These are phyloP conservation scores for Ascochyta viciae-villosae DNA, from an alignment of 2,329 filamentous ascomycete species.

Conservation along the genomic window DNA sequence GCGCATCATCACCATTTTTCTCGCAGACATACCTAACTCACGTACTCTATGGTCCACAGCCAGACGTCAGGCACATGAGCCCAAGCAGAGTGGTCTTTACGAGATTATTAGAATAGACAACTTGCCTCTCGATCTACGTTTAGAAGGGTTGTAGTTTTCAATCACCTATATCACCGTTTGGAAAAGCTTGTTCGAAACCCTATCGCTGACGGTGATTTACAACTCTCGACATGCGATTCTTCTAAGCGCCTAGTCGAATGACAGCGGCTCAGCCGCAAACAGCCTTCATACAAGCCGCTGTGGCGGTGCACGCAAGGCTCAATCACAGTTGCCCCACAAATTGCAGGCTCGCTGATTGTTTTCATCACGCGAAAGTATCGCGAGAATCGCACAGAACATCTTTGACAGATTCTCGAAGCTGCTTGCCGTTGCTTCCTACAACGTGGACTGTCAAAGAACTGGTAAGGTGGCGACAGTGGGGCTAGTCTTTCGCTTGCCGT, in stretches of 20 bases:
- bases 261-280: slow-evolving; percentile 2
- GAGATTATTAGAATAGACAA: too few relatives aligned
- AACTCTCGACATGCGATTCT: background rate
- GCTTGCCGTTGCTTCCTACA: background rate
- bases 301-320: slow-evolving; percentile 7
- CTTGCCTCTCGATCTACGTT: too few relatives aligned
- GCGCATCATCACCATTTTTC: too few relatives aligned
- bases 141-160: background rate
- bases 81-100: too few relatives aligned
- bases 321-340: background rate
- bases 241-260: background rate
- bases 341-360: background rate
- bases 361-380: background rate
- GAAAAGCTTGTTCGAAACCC: background rate
- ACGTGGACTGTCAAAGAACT: background rate
- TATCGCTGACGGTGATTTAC: background rate
- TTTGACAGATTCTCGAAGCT: slow-evolving; percentile 10
- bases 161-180: background rate
- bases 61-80: too few relatives aligned
- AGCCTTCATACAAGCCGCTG: background rate
- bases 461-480: slow-evolving; percentile 15
- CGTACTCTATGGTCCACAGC: too few relatives aligned
- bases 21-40: too few relatives aligned
- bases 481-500: slow-evolving; percentile 1
- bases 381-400: background rate